Base-by-base conservation (phyloP, 192 early-diverging fungal species). In the Paraglomus occultum region DNA sequence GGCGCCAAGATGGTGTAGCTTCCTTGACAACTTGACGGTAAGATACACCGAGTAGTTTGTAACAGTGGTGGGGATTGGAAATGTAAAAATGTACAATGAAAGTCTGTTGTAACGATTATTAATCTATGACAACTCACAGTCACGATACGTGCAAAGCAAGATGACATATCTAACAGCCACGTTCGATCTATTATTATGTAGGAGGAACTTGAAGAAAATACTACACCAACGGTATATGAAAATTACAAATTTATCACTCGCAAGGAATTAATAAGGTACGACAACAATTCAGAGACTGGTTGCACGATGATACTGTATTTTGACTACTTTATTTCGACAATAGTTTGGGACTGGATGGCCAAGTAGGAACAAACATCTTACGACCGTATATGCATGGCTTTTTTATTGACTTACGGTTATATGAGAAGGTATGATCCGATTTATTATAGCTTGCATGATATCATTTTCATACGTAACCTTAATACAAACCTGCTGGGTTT, bases 371-470 rank as follows among this genome's bases (percentile, higher is more conserved):
- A 43, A 88, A 91, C 68, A 87, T 95, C 8, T 86, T 97, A 71
- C 94, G 93, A 72, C 91, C 95, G 1, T 99, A 99, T 72, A 97
- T 99, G 95, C 96, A 99, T 77, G 96, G 96, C 59, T 99, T 94
- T 89, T 99, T 99, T 77, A 83, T 99, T 51, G 95, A 99, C 72
- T 85, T 95, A 75, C 88, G 95, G 42, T 78, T 99, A 54, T 97
- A 99, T 71, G 92, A 99, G 77, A 93, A 94, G 64, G 79, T 82
- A 57, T 10, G 20, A 20, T 31, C 54, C 1, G 18, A 57, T 31
- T 31, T 31, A 57, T 17, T 44, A 10, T 48, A 44, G 31, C 10
- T 50, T 9, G 45, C 44, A 23, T 54, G 31, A 51, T 49, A 48
- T 14, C 14, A 31, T 15, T 64, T n/a, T 31, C 31, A 74, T 79